These are phyloP conservation scores for Eleusine coracana DNA, from an alignment of 176 grass and related monocot species.

Conservation along the genomic window DNA sequence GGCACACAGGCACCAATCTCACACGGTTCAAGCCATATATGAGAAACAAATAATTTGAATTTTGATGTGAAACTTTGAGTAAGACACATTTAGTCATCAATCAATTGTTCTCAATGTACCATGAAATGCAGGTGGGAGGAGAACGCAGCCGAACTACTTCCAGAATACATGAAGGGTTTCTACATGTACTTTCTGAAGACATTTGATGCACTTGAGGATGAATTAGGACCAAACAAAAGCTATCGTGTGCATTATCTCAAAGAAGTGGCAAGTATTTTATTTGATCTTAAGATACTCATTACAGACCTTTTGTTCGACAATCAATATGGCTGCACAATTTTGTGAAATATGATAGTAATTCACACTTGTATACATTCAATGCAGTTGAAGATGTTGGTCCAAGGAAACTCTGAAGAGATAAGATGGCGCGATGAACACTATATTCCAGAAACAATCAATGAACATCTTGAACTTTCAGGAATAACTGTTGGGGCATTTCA, in stretches of 20 bases:
- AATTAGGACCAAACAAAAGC: conserved; percentile 14
- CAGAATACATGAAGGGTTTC: conserved; percentile 38
- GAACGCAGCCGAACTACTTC: not conserved
- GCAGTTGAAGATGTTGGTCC: conserved; percentile 28
- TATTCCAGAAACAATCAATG: conserved; percentile 30
- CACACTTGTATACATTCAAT: not conserved
- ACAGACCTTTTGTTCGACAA: not conserved
- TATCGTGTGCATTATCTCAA: conserved; percentile 21
- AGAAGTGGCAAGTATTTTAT: conserved; percentile 24
- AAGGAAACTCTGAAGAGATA: conserved; percentile 3
- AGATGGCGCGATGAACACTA: conserved; percentile 32
- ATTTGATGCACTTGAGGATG: conserved; percentile 26
- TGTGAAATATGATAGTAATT: not conserved
- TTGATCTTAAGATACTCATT: not conserved
- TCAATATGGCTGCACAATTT: not conserved
- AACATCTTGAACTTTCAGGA: conserved; percentile 39
- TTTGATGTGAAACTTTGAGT: conserved; percentile 3
- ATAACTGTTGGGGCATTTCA: not conserved
- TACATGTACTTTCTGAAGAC: conserved; percentile 28
- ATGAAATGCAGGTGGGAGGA: conserved; percentile 26
- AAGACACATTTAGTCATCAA: not conserved
- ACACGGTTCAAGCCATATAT: too few species aligned
- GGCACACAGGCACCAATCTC: not conserved
- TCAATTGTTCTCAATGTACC: not conserved
- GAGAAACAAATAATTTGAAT: not conserved